Conservation (phyloP, 306 rosid genomes). For the Acmispon strigosus region DNA sequence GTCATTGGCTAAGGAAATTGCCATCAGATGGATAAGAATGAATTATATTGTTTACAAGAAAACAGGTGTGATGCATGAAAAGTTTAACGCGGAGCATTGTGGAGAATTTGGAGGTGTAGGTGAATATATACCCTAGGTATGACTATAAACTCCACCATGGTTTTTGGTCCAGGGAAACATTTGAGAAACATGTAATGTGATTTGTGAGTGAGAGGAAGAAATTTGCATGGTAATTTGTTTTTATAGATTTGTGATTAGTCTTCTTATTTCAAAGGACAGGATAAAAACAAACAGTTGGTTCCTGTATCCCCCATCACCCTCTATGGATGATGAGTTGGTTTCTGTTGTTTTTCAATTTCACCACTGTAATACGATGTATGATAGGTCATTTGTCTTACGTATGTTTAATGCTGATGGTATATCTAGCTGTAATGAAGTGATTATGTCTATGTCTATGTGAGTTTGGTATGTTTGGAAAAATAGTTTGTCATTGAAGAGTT, state of each 20-base stretch:
- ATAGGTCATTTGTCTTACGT: no score
- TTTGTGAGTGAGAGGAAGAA: neutral
- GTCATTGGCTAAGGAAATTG: constrained; percentile 67
- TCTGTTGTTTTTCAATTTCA: no score
- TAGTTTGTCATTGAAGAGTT: no score
- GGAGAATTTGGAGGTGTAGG: constrained; percentile 90
- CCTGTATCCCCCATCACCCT: no score
- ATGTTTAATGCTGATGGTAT: no score
- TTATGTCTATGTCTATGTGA: no score
- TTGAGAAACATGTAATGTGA: neutral
- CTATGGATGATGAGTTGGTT: no score
- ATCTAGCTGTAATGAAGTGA: no score
- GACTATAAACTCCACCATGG: neutral
- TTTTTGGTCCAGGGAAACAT: neutral
- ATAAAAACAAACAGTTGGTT: no score
- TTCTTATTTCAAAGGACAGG: neutral
- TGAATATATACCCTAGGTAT: constrained; percentile 73
- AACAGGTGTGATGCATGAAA: constrained; percentile 78
- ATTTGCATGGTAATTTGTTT: neutral
- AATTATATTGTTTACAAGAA: constrained; percentile 67
- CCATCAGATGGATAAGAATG: constrained; percentile 69
- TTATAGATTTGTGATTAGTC: neutral
- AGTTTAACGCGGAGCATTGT: constrained; percentile 57
- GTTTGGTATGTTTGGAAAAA: no score
- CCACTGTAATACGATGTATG: no score